Evolutionary conservation across 345 rosid genomes (phyloP).

Genomic region (Gossypium anomalum): DNA sequence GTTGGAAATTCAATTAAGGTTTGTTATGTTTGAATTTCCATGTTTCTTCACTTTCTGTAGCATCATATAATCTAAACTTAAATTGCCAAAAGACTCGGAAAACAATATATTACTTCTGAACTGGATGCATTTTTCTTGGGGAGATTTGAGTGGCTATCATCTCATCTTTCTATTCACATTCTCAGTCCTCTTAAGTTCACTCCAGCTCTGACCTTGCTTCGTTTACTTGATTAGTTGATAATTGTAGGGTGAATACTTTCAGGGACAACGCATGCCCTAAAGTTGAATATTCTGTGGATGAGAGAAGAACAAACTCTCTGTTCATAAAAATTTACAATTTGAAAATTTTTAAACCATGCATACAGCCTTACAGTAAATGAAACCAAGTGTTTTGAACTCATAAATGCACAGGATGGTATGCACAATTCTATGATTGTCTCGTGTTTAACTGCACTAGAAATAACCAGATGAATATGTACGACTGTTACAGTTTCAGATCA

Average conservation of each 20-base stretch:
- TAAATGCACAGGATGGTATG: constrained; percentile 29
- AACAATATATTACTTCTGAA: too few species aligned
- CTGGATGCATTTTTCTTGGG: too few species aligned
- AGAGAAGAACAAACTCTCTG: neutral
- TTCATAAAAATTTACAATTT: neutral
- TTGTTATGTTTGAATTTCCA: constrained; percentile 15
- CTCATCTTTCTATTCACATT: too few species aligned
- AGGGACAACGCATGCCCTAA: too few species aligned
- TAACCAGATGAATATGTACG: neutral
- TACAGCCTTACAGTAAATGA: neutral
- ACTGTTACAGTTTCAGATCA: constrained; percentile 13
- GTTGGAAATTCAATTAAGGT: constrained; percentile 96
- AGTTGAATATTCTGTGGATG: neutral
- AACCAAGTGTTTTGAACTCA: neutral
- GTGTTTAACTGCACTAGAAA: neutral
- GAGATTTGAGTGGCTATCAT: too few species aligned
- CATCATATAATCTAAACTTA: neutral
- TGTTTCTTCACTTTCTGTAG: neutral
- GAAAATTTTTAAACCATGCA: neutral
- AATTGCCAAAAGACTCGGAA: neutral
- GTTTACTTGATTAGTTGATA: too few species aligned
- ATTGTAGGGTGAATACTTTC: too few species aligned
- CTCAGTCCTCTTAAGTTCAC: neutral
- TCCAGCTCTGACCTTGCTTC: too few species aligned
- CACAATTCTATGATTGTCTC: neutral